Evolutionary conservation across 495 filamentous ascomycete species (phyloP).

Genomic region (Bryoglossum gracile): DNA sequence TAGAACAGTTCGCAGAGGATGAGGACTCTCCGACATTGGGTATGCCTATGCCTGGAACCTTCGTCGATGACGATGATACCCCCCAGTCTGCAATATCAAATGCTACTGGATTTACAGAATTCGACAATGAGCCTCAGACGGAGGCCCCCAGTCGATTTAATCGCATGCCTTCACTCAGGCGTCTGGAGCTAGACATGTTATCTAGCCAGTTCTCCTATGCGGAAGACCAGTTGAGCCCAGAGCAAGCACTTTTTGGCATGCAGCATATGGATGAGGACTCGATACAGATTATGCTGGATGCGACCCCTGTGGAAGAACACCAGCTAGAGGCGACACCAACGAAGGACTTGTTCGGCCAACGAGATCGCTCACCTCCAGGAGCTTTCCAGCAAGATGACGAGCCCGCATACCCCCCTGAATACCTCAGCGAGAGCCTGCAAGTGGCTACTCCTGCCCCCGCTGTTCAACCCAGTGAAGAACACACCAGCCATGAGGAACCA

Average conservation of each 20-base stretch:
- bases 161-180: slow-evolving; percentile 18
- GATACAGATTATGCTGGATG: slow-evolving; percentile 53
- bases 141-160: slow-evolving; percentile 38
- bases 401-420: neutral
- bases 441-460: neutral
- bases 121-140: slow-evolving; percentile 63
- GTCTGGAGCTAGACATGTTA: slow-evolving; percentile 11
- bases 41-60: slow-evolving; percentile 54
- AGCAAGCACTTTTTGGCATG: slow-evolving; percentile 19
- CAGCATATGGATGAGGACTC: slow-evolving; percentile 42
- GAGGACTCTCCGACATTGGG: slow-evolving; percentile 66
- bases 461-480: neutral
- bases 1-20: neutral
- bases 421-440: slow-evolving; percentile 11
- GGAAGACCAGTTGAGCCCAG: slow-evolving; percentile 16
- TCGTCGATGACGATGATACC: slow-evolving; percentile 39
- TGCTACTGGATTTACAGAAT: slow-evolving; percentile 56
- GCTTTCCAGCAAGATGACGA: slow-evolving; percentile 8
- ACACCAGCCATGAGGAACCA: neutral
- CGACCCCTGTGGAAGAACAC: slow-evolving; percentile 34
- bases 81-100: slow-evolving; percentile 46
- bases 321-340: slow-evolving; percentile 13
- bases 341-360: slow-evolving; percentile 6
- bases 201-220: slow-evolving; percentile 11
- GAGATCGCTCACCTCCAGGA: slow-evolving; percentile 12